These are phyloP conservation scores for Aspergillus baeticus DNA, from an alignment of 495 filamentous ascomycete genomes.

Conservation along the genomic window DNA sequence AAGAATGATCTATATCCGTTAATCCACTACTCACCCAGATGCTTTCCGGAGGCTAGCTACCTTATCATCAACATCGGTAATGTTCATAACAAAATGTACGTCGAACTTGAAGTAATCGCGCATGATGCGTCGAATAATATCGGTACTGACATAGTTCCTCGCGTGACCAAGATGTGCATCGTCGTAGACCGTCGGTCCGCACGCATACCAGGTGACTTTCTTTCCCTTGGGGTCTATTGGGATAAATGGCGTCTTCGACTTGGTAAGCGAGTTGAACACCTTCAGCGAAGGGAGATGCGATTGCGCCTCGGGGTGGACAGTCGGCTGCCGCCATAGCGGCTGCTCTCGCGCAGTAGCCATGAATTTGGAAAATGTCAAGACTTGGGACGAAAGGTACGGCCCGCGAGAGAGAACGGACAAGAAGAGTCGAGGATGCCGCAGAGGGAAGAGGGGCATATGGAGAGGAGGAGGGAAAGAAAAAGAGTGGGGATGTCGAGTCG, in stretches of 20 bases:
- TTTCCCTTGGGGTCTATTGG: slow-evolving; percentile 65
- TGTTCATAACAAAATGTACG: slow-evolving; percentile 93
- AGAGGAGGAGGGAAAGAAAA: slow-evolving; percentile 11
- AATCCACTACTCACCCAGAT: not conserved
- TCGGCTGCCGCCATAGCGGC: slow-evolving; percentile 50
- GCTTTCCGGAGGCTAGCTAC: slow-evolving; percentile 33
- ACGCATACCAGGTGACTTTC: slow-evolving; percentile 84
- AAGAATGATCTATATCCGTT: slow-evolving; percentile 67
- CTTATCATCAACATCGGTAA: slow-evolving; percentile 94
- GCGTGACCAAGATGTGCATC: slow-evolving; percentile 88
- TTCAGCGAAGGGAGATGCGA: slow-evolving; percentile 40
- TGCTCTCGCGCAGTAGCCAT: slow-evolving; percentile 41
- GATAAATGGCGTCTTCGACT: slow-evolving; percentile 70
- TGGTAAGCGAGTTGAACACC: slow-evolving; percentile 74
- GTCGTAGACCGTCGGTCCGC: slow-evolving; percentile 92
- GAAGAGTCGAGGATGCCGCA: slow-evolving; percentile 20
- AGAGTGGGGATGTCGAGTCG: not conserved
- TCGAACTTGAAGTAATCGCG: slow-evolving; percentile 82
- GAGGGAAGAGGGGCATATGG: slow-evolving; percentile 28
- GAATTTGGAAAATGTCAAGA: slow-evolving; percentile 15
- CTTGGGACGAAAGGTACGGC: slow-evolving; percentile 14
- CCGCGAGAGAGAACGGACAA: not conserved
- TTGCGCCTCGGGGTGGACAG: slow-evolving; percentile 25
- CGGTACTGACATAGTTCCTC: slow-evolving; percentile 90
- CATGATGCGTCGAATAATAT: slow-evolving; percentile 87